Evolutionary conservation across 352 stramenopile genomes (phyloP).

Genomic region (Pythium aphanidermatum): DNA sequence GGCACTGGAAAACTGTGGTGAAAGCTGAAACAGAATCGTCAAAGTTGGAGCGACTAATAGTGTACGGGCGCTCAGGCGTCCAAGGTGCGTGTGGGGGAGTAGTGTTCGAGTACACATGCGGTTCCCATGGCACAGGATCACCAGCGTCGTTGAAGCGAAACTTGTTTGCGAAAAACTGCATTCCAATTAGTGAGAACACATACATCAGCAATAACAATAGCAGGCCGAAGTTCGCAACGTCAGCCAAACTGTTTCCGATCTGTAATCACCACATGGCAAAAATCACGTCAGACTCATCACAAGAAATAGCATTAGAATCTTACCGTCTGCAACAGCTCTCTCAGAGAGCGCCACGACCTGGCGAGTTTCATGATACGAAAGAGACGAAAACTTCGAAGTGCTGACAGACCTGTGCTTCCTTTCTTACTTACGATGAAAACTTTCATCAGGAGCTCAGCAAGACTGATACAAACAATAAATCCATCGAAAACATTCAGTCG

Average conservation of each 20-base stretch:
- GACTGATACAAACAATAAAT: constrained; percentile 42
- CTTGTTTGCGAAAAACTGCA: constrained; percentile 83
- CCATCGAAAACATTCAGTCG: constrained; percentile 56
- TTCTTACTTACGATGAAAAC: constrained; percentile 15
- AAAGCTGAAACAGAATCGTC: constrained; percentile 50
- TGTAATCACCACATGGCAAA: constrained; percentile 12
- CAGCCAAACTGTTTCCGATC: constrained; percentile 70
- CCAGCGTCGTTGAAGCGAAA: constrained; percentile 62
- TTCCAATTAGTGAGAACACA: constrained; percentile 77
- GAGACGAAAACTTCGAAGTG: constrained; percentile 72
- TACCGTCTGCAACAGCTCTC: constrained; percentile 72
- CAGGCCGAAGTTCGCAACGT: constrained; percentile 84
- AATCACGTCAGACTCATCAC: too few relatives aligned
- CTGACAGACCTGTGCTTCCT: constrained; percentile 49
- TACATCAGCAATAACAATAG: constrained; percentile 87
- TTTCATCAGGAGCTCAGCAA: constrained; percentile 38
- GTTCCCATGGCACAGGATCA: constrained; percentile 30
- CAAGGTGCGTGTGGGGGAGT: constrained; percentile 35
- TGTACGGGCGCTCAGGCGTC: constrained; percentile 33
- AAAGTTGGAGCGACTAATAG: constrained; percentile 46
- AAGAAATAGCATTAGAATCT: constrained; percentile 1
- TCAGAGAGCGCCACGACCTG: constrained; percentile 84
- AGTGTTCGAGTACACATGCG: constrained; percentile 31
- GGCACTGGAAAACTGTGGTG: constrained; percentile 79
- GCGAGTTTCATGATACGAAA: constrained; percentile 89